Conservation (phyloP, 495 filamentous ascomycete species). For the Neurospora cerealis region DNA sequence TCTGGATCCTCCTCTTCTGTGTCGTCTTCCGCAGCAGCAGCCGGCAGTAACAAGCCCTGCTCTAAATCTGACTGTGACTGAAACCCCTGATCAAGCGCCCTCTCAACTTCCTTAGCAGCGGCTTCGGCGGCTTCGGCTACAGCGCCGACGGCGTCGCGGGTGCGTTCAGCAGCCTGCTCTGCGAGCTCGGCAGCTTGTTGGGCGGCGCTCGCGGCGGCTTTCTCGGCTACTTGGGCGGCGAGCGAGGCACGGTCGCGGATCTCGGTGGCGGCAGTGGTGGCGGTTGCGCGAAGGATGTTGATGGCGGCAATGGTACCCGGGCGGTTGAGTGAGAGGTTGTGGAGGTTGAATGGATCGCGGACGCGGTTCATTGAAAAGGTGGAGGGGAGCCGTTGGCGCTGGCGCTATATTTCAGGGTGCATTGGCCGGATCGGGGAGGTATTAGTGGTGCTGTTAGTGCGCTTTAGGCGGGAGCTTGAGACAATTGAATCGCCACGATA, state of each 20-base stretch:
- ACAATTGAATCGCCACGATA: not conserved
- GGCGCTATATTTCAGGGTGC: not conserved
- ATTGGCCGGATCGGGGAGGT: not conserved
- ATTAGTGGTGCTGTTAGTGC: not conserved
- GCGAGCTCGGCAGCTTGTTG: slow-evolving; percentile 15
- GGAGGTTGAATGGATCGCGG: slow-evolving; percentile 42
- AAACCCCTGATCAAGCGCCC: not conserved
- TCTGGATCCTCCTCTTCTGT: not conserved
- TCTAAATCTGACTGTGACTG: not conserved
- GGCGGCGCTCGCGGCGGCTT: slow-evolving; percentile 29
- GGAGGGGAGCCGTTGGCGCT: not conserved
- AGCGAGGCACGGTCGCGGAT: slow-evolving; percentile 31
- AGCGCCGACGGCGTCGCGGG: not conserved
- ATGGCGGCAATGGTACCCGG: slow-evolving; percentile 24
- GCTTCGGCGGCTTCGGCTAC: not conserved
- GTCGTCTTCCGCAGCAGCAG: not conserved
- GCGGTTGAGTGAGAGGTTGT: slow-evolving; percentile 14
- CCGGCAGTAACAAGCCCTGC: not conserved
- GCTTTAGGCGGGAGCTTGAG: not conserved
- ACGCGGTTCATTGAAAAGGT: slow-evolving; percentile 32
- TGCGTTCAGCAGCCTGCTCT: not conserved
- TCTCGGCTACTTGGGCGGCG: too few species aligned
- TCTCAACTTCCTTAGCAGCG: not conserved
- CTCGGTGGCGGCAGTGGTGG: slow-evolving; percentile 28
- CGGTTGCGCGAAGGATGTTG: slow-evolving; percentile 32